Conservation (phyloP, 2,329 filamentous ascomycete genomes). For the Phoma sp. region DNA sequence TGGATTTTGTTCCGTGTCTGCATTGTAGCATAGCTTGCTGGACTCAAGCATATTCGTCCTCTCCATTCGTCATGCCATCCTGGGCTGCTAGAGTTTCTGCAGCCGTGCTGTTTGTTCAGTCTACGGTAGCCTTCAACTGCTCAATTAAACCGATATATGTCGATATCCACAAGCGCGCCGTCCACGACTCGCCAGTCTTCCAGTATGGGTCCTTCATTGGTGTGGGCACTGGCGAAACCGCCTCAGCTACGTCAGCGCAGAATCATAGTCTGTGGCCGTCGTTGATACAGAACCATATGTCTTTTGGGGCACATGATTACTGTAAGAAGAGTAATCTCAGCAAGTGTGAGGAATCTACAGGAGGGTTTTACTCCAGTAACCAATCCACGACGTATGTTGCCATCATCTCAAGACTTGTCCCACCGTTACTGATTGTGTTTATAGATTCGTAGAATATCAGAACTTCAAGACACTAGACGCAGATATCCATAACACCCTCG, state of each 20-base stretch:
- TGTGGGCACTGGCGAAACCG: constrained; percentile 36
- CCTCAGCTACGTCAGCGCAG: constrained; percentile 45
- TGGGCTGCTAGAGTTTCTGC: constrained; percentile 34
- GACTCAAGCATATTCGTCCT: constrained; percentile 33
- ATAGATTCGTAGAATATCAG: constrained; percentile 32
- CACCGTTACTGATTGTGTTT: constrained; percentile 17
- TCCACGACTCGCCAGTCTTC: constrained; percentile 47
- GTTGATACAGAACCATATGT: constrained; percentile 51
- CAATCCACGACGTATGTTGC: constrained; percentile 41
- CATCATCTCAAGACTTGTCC: not conserved
- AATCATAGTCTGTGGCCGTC: constrained; percentile 55
- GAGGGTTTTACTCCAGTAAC: constrained; percentile 41
- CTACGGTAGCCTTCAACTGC: constrained; percentile 48
- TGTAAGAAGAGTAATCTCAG: constrained; percentile 46
- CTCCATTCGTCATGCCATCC: constrained; percentile 35
- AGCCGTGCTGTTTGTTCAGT: constrained; percentile 46
- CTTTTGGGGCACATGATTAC: constrained; percentile 44
- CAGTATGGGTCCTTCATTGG: constrained; percentile 56
- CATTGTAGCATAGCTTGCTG: constrained; percentile 31
- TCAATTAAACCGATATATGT: constrained; percentile 50
- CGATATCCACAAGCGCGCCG: constrained; percentile 52
- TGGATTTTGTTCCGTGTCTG: not conserved
- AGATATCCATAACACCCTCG: constrained; percentile 26
- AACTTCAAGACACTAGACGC: constrained; percentile 37
- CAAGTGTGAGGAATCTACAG: constrained; percentile 41